These are phyloP conservation scores for Penicillium sp. DNA, from an alignment of 2,329 filamentous ascomycete species.

Conservation along the genomic window DNA sequence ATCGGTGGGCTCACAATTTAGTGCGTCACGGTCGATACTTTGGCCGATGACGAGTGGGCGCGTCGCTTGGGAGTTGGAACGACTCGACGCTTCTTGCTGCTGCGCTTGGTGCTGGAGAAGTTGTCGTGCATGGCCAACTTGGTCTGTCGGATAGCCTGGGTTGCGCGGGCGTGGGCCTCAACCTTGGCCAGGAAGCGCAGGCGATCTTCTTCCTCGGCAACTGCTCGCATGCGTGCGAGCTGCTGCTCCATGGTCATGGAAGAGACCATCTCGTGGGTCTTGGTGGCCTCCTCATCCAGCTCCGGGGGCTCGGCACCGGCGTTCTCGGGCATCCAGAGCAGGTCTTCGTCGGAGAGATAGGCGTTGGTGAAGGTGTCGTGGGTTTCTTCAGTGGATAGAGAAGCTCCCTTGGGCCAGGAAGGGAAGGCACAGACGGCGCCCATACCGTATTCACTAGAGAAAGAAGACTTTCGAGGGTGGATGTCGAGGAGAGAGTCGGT, in stretches of 20 bases:
- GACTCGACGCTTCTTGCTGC: slow-evolving; percentile 40
- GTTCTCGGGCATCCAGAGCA: slow-evolving; percentile 43
- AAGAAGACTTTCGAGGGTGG: slow-evolving; percentile 50
- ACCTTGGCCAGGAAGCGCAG: slow-evolving; percentile 49
- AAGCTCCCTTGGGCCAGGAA: slow-evolving; percentile 52
- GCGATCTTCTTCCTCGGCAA: slow-evolving; percentile 46
- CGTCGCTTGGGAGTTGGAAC: slow-evolving; percentile 37
- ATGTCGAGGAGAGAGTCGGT: slow-evolving; percentile 49
- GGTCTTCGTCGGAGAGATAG: slow-evolving; percentile 52
- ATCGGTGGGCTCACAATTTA: slow-evolving; percentile 3
- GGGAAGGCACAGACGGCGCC: slow-evolving; percentile 52
- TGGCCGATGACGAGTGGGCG: slow-evolving; percentile 31
- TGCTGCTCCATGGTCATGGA: slow-evolving; percentile 50
- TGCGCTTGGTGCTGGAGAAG: slow-evolving; percentile 31
- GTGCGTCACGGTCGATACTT: slow-evolving; percentile 17
- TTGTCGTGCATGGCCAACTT: slow-evolving; percentile 35
- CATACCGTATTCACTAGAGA: slow-evolving; percentile 47
- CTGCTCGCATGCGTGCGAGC: slow-evolving; percentile 44
- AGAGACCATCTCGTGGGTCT: slow-evolving; percentile 31
- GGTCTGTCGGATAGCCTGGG: slow-evolving; percentile 46
- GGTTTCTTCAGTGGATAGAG: slow-evolving; percentile 43
- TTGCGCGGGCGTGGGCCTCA: slow-evolving; percentile 49
- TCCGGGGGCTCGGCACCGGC: slow-evolving; percentile 34
- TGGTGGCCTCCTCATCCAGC: slow-evolving; percentile 37
- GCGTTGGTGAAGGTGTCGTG: slow-evolving; percentile 44